Conservation (phyloP, 106 monocot genomes). For the Gastrodia elata region DNA sequence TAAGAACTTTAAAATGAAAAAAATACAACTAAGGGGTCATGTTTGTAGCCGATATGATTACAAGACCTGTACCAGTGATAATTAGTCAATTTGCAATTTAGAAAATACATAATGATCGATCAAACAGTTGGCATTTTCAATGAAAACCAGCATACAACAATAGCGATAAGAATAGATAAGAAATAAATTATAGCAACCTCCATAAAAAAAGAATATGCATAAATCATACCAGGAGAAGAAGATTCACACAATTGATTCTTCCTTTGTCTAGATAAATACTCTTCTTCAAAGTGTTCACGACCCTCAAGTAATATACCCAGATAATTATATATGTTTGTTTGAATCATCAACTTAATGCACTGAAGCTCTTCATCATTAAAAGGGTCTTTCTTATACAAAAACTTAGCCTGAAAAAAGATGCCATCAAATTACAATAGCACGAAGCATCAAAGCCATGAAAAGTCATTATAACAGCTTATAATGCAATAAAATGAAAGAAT, state of each 20-base stretch:
- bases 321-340: constrained; percentile 53
- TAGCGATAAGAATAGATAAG: background rate
- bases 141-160: background rate
- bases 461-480: background rate
- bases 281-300: constrained; percentile 63
- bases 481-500: background rate
- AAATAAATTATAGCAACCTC: background rate
- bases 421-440: background rate
- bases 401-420: constrained; percentile 49
- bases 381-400: constrained; percentile 52
- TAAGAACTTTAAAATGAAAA: background rate
- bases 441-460: background rate
- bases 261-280: constrained; percentile 30
- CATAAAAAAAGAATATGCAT: background rate
- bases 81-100: background rate
- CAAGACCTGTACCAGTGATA: background rate
- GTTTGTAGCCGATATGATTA: background rate
- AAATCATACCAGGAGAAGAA: constrained; percentile 16
- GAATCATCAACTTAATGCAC: constrained; percentile 57
- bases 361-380: constrained; percentile 56
- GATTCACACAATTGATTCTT: constrained; percentile 10
- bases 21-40: background rate
- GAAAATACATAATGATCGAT: background rate
- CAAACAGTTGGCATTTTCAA: background rate
- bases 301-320: constrained; percentile 63